Evolutionary conservation across 306 rosid species (phyloP), one percentile per base, ranked within the genome.

Genomic region (Abrus pulchellus): DNA sequence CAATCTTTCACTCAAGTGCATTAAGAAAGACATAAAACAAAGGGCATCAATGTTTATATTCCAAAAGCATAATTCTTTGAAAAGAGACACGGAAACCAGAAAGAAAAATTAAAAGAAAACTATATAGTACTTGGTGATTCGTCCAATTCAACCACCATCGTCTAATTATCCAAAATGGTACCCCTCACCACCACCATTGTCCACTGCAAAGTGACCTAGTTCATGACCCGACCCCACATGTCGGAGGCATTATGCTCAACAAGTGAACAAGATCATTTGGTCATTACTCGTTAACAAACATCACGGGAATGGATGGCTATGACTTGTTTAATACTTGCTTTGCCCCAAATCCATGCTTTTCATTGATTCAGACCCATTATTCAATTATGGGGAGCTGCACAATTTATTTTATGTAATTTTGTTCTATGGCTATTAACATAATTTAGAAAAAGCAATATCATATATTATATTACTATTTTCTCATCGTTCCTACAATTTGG

Each of bases 201-300:
- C 86, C 55, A 79, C 93, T 81, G 65, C 82, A 85, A 76, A 85
- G 85, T 59, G 82, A 85, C 70, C 77, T 83, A 29, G 75, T 68
- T 82, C 55, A 64, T 61, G 34, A 43, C 45, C 3, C 6, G 93
- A 68, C 40, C 94, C 95, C 89, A 88, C 88, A 45, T 92, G 98
- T 92, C 97, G 97, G 97, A 74, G 68, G 74, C 83, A 75, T 74
- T 45, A 79, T 74, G 75, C 80, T 74, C 54, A 84, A 86, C 80
- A 74, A 78, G 77, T 61, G 79, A 72, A 67, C 63, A 66, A 71
- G 41, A 65, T 77, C 40, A 74, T 49, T 63, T 48, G 49, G 36
- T 45, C 69, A 33, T 13, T 73, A 67, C 65, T 50, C 74, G 60
- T 40, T 60, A 67, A 80, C 79, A 63, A 63, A 54, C 85, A 47